Base-by-base conservation (phyloP, 441 rosid genomes). In the Aleurites moluccanus region DNA sequence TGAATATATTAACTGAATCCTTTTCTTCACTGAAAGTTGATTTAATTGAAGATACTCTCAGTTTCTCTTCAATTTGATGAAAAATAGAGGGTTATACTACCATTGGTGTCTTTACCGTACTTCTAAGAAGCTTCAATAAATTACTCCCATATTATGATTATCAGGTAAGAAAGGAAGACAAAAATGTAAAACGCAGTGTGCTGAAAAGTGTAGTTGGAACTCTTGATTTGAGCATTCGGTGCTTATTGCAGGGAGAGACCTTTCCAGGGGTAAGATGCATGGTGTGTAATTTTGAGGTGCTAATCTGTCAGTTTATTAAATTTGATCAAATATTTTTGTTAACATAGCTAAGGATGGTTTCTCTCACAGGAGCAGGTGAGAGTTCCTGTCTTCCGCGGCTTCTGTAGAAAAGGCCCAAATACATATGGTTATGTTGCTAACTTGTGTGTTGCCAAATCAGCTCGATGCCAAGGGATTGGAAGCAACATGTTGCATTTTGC, bases 191-290 rank as follows among this genome's bases (percentile, higher is more conserved):
- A 73, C 88, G 86, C 65, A 86, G 88, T 0, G 88, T 89, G 42
- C 79, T 89, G 77, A 93, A 89, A 85, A 89, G 97, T 83, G 90
- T 92, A 15, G 97, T 89, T 50, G 98, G 94, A 77, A 94, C 98
- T 53, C 98, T 94, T 61, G 96, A 92, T 83, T 82, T 89, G 82
- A 89, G 90, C 80, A 76, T 94, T 63, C 85, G 85, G 6, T 77
- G 80, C 82, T 85, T 91, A 76, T 72, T 87, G 78, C 90, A 83
- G 20, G 97, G 95, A 75, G 97, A 92, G 86, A 90, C 88, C 57
- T 89, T 88, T 82, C 98, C 97, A 8, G 96, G 92, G 97, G 97
- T 92, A 83, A 13, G 1, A 21, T 70, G 30, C 53, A 16, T 71
- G 66, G 40, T 59, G 55, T 47, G 49, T 81, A 45, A 20, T 28